A percentile compares a stretch with the other conserved stretches of the same genome.
Evolutionary conservation across 73 alveolate species (phyloP).

Genomic region (Paramecium bursaria): DNA sequence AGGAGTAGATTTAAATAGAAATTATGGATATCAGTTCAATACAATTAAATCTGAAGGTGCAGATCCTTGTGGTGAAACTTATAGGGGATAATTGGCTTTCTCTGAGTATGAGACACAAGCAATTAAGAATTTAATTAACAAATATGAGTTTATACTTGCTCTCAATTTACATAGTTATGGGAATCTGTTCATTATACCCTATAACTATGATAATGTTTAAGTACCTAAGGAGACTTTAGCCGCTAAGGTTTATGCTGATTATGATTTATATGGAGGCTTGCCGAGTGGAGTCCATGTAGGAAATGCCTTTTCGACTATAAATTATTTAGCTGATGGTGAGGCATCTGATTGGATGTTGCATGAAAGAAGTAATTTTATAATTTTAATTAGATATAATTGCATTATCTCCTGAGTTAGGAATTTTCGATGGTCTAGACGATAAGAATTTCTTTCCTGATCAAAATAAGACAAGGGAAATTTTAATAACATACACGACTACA

Average conservation of each 20-base stretch:
- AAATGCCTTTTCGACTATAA: not conserved
- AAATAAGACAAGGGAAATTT: constrained; percentile 12
- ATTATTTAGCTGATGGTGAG: constrained; percentile 45
- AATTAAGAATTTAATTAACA: constrained; percentile 78
- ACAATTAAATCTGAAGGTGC: constrained; percentile 85
- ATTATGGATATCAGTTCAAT: constrained; percentile 86
- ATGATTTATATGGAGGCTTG: not conserved
- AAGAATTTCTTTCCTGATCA: constrained; percentile 18
- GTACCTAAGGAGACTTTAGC: not conserved
- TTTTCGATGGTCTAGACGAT: not conserved
- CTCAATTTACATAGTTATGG: constrained; percentile 95
- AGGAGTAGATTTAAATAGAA: constrained; percentile 96
- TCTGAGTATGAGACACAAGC: constrained; percentile 95
- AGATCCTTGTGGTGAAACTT: constrained; percentile 90
- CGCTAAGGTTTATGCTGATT: constrained; percentile 5
- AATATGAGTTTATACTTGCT: constrained; percentile 77
- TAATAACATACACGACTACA: not conserved
- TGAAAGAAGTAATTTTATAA: not conserved
- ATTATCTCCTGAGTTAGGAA: constrained; percentile 47
- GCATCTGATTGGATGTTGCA: constrained; percentile 61
- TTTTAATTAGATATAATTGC: constrained; percentile 15
- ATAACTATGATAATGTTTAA: constrained; percentile 63
- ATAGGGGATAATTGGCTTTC: constrained; percentile 91
- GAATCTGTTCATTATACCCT: constrained; percentile 87
- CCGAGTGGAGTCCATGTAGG: not conserved